Conservation (phyloP, 305 asterid genomes). For the Coffea humblotiana region DNA sequence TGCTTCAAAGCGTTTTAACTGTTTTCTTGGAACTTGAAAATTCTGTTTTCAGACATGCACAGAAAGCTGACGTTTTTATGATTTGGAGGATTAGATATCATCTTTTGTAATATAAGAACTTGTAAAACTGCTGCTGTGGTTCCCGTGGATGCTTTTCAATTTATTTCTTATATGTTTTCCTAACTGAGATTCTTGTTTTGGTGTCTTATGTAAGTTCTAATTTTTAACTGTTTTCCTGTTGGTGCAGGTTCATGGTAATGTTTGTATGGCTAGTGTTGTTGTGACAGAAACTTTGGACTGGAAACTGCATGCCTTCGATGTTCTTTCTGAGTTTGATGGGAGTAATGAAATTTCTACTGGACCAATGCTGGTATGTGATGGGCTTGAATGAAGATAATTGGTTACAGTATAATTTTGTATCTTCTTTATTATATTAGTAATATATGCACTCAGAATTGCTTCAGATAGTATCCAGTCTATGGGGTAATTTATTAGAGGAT, state of each 20-base stretch:
- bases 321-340: conserved; percentile 95
- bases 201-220: neutral
- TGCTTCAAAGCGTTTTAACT: neutral
- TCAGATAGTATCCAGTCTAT: neutral
- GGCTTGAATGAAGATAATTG: conserved; percentile 6
- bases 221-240: conserved; percentile 10
- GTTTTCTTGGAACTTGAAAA: neutral
- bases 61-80: neutral
- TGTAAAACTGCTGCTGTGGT: neutral
- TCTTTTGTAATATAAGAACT: neutral
- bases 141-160: neutral
- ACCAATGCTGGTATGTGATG: conserved; percentile 83
- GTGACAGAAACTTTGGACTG: conserved; percentile 96
- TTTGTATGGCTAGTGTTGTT: conserved; percentile 94
- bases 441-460: neutral
- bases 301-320: conserved; percentile 98
- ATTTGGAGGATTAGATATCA: neutral
- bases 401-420: neutral
- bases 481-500: neutral
- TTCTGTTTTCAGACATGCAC: neutral
- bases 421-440: neutral
- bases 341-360: conserved; percentile 76
- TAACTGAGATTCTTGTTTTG: neutral
- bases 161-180: neutral
- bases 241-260: conserved; percentile 96